Evolutionary conservation across 306 rosid genomes (phyloP).

Genomic region (Casuarina glauca): DNA sequence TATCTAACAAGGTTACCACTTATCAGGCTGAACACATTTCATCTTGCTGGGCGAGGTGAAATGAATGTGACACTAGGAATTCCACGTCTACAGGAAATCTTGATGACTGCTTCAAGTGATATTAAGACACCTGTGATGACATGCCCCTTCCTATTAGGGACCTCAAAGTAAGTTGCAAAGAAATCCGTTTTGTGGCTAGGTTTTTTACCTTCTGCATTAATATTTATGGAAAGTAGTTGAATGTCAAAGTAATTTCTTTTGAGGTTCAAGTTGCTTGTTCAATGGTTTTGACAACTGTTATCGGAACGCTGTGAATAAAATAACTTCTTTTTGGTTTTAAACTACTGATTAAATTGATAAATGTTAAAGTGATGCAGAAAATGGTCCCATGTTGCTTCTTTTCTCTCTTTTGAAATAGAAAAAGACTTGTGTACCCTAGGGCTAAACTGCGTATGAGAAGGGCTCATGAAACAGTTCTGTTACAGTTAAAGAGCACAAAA

Average conservation of each 20-base stretch:
- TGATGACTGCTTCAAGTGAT: slow-evolving; percentile 74
- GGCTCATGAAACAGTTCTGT: too few relatives aligned
- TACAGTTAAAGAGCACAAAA: too few relatives aligned
- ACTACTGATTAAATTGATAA: too few relatives aligned
- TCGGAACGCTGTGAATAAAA: too few relatives aligned
- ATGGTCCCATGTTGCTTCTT: neutral
- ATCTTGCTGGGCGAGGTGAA: slow-evolving; percentile 96
- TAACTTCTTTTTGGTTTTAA: too few relatives aligned
- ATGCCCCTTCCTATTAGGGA: slow-evolving; percentile 67
- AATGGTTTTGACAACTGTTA: too few relatives aligned
- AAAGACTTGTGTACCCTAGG: too few relatives aligned
- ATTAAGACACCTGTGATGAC: slow-evolving; percentile 93
- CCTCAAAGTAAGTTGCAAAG: slow-evolving; percentile 60
- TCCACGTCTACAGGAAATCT: slow-evolving; percentile 87
- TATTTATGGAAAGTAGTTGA: neutral
- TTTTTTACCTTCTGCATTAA: neutral
- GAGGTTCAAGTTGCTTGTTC: too few relatives aligned
- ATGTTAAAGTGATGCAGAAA: too few relatives aligned
- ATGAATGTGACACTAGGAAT: slow-evolving; percentile 98
- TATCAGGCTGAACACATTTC: slow-evolving; percentile 87
- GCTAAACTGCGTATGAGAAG: too few relatives aligned
- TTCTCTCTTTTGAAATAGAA: too few relatives aligned
- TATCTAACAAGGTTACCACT: neutral
- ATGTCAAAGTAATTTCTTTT: too few relatives aligned
- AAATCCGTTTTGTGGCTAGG: slow-evolving; percentile 3